Conservation (phyloP, 306 rosid genomes). For the Acacia confusa region DNA sequence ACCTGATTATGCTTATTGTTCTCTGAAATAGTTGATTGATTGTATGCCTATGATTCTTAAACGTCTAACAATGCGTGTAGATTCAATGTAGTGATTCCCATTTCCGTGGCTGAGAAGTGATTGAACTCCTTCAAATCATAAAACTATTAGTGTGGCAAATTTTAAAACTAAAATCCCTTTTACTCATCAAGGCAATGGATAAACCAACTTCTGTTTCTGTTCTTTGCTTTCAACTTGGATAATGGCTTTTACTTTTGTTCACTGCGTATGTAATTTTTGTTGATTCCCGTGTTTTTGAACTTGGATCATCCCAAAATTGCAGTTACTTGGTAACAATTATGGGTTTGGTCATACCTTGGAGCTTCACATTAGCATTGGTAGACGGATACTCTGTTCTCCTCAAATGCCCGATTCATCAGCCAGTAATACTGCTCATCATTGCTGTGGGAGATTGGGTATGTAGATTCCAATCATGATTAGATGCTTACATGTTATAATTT, state of each 20-base stretch:
- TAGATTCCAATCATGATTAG: neutral
- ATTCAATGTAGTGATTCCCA: too few relatives aligned
- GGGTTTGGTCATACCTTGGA: constrained; percentile 94
- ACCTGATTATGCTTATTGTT: neutral
- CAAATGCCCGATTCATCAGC: constrained; percentile 73
- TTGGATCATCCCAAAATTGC: neutral
- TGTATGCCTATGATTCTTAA: neutral
- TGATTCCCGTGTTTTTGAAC: constrained; percentile 12
- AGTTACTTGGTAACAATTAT: constrained; percentile 85
- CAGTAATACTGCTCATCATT: constrained; percentile 62
- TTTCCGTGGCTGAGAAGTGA: too few relatives aligned
- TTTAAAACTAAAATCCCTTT: neutral
- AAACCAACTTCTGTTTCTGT: neutral
- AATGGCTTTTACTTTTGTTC: neutral
- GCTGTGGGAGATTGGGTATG: constrained; percentile 80
- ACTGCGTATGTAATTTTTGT: neutral
- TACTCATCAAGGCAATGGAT: neutral
- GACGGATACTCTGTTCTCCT: constrained; percentile 78
- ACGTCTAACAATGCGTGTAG: neutral
- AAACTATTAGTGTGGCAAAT: too few relatives aligned
- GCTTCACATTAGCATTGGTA: constrained; percentile 82
- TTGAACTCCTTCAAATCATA: too few relatives aligned
- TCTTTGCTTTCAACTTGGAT: neutral
- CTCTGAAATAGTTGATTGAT: neutral
- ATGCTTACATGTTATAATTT: neutral